Evolutionary conservation across 2,329 filamentous ascomycete genomes (phyloP).

Genomic region (Hypoxylon sp.): DNA sequence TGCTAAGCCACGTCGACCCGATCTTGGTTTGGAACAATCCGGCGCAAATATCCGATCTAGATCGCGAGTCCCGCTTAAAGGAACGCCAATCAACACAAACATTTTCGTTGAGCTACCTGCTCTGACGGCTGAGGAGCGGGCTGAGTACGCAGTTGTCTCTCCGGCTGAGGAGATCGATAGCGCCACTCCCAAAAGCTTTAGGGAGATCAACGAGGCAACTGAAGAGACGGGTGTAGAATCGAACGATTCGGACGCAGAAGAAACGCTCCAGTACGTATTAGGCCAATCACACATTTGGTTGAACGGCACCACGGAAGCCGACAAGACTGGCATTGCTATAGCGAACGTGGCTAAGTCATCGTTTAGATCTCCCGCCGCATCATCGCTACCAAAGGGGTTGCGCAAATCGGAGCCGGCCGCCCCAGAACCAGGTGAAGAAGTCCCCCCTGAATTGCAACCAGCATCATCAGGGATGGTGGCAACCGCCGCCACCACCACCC

Average conservation of each 20-base stretch:
- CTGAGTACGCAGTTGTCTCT: slow-evolving; percentile 27
- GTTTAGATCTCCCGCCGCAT: background rate
- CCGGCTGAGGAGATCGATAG: background rate
- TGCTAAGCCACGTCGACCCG: background rate
- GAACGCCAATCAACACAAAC: slow-evolving; percentile 5
- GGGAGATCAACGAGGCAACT: slow-evolving; percentile 37
- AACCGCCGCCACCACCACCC: too few species aligned
- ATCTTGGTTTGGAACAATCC: background rate
- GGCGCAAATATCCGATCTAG: background rate
- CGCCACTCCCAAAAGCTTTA: slow-evolving; percentile 33
- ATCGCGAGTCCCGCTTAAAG: background rate
- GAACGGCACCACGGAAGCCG: slow-evolving; percentile 33
- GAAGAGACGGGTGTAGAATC: slow-evolving; percentile 5
- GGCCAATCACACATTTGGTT: slow-evolving; percentile 43
- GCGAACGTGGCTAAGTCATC: slow-evolving; percentile 1
- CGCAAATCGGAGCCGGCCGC: background rate
- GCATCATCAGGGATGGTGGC: background rate
- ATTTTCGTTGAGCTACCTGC: slow-evolving; percentile 38
- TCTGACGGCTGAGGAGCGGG: slow-evolving; percentile 24
- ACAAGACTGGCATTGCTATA: background rate
- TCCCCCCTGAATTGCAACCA: background rate
- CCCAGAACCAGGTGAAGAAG: background rate
- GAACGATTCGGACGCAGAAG: slow-evolving; percentile 25
- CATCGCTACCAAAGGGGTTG: background rate
- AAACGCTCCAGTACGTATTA: slow-evolving; percentile 43